These are phyloP conservation scores for Copromyces sp. DNA, from an alignment of 495 filamentous ascomycete genomes.

Conservation along the genomic window DNA sequence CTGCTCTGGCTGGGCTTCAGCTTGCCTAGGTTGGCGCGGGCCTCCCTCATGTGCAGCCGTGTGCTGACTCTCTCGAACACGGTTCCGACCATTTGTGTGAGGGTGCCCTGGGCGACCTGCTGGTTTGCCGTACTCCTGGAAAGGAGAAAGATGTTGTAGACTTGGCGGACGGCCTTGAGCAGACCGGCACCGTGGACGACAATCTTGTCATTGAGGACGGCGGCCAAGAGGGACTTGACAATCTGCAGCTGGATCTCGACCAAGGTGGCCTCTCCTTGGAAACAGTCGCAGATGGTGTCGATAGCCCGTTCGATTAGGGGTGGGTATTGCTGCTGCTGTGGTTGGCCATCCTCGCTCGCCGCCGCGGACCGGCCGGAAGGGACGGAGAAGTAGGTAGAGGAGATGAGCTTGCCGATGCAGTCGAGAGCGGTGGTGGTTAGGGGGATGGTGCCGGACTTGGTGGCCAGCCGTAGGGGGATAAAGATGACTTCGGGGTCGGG, in stretches of 20 bases:
- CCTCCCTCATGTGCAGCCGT: slow-evolving; percentile 79
- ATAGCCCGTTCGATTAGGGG: slow-evolving; percentile 91
- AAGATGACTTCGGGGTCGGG: slow-evolving; percentile 87
- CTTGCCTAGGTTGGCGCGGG: slow-evolving; percentile 43
- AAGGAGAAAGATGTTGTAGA: slow-evolving; percentile 96
- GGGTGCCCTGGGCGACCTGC: slow-evolving; percentile 88
- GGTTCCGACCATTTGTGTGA: slow-evolving; percentile 98
- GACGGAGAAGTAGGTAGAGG: slow-evolving; percentile 92
- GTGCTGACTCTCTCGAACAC: slow-evolving; percentile 91
- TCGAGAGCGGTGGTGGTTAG: slow-evolving; percentile 86
- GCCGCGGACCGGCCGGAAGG: slow-evolving; percentile 35
- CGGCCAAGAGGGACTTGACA: slow-evolving; percentile 89
- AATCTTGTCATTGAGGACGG: slow-evolving; percentile 95
- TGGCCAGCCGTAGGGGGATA: slow-evolving; percentile 77
- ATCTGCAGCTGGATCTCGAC: slow-evolving; percentile 93
- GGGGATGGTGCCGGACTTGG: slow-evolving; percentile 70
- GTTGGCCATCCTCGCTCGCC: slow-evolving; percentile 35
- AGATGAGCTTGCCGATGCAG: slow-evolving; percentile 97
- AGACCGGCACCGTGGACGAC: slow-evolving; percentile 95
- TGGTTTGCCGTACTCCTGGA: slow-evolving; percentile 88
- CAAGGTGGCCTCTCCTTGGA: slow-evolving; percentile 86
- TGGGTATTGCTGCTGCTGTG: slow-evolving; percentile 27
- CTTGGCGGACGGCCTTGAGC: slow-evolving; percentile 94
- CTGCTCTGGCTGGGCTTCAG: slow-evolving; percentile 38
- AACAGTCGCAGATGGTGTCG: slow-evolving; percentile 98